Percentiles rank a stretch among this genome's conserved stretches.
Conservation (phyloP, 176 grass and related monocot genomes). For the sorghum (Sorghum bicolor) region DNA sequence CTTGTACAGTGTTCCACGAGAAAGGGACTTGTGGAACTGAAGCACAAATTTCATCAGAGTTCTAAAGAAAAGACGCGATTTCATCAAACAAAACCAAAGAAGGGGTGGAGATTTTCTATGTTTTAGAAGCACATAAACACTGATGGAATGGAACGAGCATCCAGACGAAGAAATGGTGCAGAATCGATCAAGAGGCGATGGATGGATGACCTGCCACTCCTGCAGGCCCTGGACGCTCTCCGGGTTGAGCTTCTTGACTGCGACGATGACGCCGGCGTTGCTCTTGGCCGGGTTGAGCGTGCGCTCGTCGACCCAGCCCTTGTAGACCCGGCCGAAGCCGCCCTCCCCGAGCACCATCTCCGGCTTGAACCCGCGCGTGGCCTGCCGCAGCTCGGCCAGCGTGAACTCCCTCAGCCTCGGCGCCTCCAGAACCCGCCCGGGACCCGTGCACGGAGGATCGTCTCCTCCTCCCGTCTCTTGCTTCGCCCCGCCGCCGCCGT, state of each 20-base stretch:
- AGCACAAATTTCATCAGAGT: background rate
- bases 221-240: slow-evolving; percentile 77
- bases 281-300: slow-evolving; percentile 63
- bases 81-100: background rate
- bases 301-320: slow-evolving; percentile 77
- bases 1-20: background rate
- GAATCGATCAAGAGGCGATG: background rate
- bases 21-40: background rate
- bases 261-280: slow-evolving; percentile 57
- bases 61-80: background rate
- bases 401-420: slow-evolving; percentile 65
- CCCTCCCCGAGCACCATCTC: slow-evolving; percentile 79
- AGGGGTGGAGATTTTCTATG: background rate
- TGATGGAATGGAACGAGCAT: background rate
- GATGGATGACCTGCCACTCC: slow-evolving; percentile 61
- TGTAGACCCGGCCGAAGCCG: slow-evolving; percentile 75
- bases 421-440: slow-evolving; percentile 46
- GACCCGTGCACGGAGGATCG: background rate
- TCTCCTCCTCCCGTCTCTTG: background rate
- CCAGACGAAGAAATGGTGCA: background rate
- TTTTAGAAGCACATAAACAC: background rate
- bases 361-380: slow-evolving; percentile 67
- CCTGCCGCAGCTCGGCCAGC: slow-evolving; percentile 53
- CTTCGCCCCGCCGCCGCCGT: background rate
- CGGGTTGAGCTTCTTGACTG: slow-evolving; percentile 81